Evolutionary conservation across 2,329 filamentous ascomycete species (phyloP).

Genomic region (Penicillium griseofulvum): DNA sequence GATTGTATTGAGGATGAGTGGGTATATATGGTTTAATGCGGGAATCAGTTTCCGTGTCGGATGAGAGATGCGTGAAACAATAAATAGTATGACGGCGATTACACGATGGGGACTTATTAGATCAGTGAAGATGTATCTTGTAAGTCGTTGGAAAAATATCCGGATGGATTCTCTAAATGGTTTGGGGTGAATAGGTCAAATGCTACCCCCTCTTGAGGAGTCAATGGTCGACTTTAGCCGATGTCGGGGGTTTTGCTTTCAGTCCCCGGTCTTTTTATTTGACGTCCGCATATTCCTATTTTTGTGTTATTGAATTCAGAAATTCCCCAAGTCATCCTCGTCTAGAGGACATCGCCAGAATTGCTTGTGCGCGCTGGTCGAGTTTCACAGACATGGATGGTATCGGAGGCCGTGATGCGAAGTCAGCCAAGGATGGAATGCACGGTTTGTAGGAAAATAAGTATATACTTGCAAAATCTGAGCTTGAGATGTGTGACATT

Average conservation of each 20-base stretch:
- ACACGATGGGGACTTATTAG: neutral
- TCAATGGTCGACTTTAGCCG: neutral
- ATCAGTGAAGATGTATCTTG: neutral
- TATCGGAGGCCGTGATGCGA: neutral
- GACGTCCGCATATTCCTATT: neutral
- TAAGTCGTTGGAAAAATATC: neutral
- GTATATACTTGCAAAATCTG: neutral
- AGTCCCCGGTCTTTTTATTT: neutral
- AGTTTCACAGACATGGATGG: neutral
- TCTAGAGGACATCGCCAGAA: neutral
- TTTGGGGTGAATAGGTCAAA: neutral
- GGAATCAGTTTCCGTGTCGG: constrained; percentile 8
- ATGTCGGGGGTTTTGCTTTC: neutral
- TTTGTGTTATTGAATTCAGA: neutral
- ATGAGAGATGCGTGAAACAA: neutral
- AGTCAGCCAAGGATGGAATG: neutral
- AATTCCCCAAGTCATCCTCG: neutral
- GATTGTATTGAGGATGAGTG: neutral
- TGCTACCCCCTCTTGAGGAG: neutral
- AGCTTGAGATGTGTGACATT: neutral
- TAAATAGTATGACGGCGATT: neutral
- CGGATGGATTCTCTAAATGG: neutral
- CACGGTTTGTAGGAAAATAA: neutral
- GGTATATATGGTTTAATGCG: constrained; percentile 1
- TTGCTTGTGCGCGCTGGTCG: neutral